A percentile compares a stretch with the other conserved stretches of the same genome.
Evolutionary conservation across 805 yeast species (phyloP).

Genomic region (Diddensiella transvaalensis): DNA sequence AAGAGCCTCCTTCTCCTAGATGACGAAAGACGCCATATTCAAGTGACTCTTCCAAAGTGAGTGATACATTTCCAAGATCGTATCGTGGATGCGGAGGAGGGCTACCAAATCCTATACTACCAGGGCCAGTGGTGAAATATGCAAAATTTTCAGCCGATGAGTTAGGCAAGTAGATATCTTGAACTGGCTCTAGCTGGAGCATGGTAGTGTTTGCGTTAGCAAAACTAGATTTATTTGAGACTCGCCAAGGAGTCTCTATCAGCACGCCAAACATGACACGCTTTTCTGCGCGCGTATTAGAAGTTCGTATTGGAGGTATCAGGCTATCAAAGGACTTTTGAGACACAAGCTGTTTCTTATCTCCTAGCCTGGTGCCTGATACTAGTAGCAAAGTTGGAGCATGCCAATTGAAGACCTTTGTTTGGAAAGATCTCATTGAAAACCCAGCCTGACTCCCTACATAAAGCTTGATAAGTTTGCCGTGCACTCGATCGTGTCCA

Average conservation of each 20-base stretch:
- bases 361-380: slow-evolving; percentile 48
- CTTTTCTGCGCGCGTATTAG: slow-evolving; percentile 27
- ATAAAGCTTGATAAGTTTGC: slow-evolving; percentile 53
- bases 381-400: slow-evolving; percentile 76
- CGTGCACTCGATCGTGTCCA: slow-evolving; percentile 21
- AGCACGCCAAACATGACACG: slow-evolving; percentile 60
- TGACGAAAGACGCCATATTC: slow-evolving; percentile 82
- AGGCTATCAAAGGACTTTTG: slow-evolving; percentile 23
- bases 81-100: slow-evolving; percentile 40
- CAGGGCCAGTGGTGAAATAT: slow-evolving; percentile 60
- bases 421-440: slow-evolving; percentile 82
- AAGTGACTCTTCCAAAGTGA: slow-evolving; percentile 71
- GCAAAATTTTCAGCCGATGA: slow-evolving; percentile 40
- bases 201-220: slow-evolving; percentile 60
- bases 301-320: slow-evolving; percentile 25
- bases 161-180: slow-evolving; percentile 46
- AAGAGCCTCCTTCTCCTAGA: slow-evolving; percentile 52
- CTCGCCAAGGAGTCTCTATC: slow-evolving; percentile 70
- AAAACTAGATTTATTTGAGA: slow-evolving; percentile 66
- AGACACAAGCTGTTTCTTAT: slow-evolving; percentile 17
- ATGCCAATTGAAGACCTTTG: slow-evolving; percentile 82
- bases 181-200: slow-evolving; percentile 64
- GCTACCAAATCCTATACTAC: slow-evolving; percentile 81
- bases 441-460: slow-evolving; percentile 77
- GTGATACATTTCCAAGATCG: slow-evolving; percentile 70